Evolutionary conservation across 148 eudicot genomes (phyloP).

Genomic region (Salicornia ramosissima): DNA sequence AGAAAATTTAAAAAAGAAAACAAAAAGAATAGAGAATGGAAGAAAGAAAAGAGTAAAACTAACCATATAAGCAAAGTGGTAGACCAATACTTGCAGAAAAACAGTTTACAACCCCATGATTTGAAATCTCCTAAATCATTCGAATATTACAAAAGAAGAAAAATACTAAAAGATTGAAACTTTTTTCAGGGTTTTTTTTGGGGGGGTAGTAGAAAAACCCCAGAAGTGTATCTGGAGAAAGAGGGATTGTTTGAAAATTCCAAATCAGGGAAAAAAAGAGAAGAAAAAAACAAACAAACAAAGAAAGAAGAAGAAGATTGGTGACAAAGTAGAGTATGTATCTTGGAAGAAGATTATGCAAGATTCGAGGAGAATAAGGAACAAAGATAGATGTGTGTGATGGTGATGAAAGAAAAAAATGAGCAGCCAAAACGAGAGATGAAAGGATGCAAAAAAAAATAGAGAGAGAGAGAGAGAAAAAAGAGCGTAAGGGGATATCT

Average conservation of each 20-base stretch:
- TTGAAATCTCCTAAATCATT: neutral
- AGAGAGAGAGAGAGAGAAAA: slow-evolving; percentile 1
- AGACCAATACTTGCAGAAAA: slow-evolving; percentile 10
- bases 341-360: slow-evolving; percentile 21
- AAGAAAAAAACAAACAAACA: neutral
- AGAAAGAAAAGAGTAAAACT: neutral
- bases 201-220: too few relatives aligned
- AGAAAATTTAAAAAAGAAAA: neutral
- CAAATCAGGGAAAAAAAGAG: slow-evolving; percentile 19
- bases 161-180: slow-evolving; percentile 19
- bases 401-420: slow-evolving; percentile 23
- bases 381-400: slow-evolving; percentile 9
- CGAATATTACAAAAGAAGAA: neutral
- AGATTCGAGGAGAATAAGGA: slow-evolving; percentile 19
- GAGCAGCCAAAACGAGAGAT: slow-evolving; percentile 6
- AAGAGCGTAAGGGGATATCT: slow-evolving; percentile 21
- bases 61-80: slow-evolving; percentile 20
- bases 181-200: neutral
- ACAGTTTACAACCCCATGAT: slow-evolving; percentile 26
- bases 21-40: neutral
- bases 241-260: neutral
- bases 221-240: slow-evolving; percentile 9
- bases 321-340: slow-evolving; percentile 7
- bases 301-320: neutral
- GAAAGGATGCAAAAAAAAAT: neutral